phyloP scores from a whole-genome alignment of 495 filamentous ascomycete genomes.

The Bryoglossum gracile region DNA sequence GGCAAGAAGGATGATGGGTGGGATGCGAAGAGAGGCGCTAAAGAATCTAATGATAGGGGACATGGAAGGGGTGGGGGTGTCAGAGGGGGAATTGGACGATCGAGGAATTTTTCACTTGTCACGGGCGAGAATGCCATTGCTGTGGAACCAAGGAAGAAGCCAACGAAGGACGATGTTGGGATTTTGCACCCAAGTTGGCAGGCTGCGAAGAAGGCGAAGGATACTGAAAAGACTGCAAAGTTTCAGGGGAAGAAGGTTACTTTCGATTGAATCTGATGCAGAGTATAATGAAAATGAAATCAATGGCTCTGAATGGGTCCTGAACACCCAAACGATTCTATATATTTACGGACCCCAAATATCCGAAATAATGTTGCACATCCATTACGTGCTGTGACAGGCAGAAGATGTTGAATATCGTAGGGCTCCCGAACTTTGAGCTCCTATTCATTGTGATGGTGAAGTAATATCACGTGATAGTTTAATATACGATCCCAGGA shows the following conservation, averaged over 20 bases:
- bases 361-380: too few species aligned
- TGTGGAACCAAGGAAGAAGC: slow-evolving; percentile 14
- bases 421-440: too few species aligned
- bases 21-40: slow-evolving; percentile 33
- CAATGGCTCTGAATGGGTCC: too few species aligned
- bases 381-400: too few species aligned
- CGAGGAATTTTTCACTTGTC: slow-evolving; percentile 3
- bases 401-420: too few species aligned
- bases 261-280: slow-evolving; percentile 59
- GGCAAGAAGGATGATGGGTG: slow-evolving; percentile 22
- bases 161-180: slow-evolving; percentile 47
- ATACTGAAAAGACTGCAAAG: slow-evolving; percentile 50
- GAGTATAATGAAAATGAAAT: too few species aligned
- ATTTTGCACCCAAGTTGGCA: slow-evolving; percentile 90
- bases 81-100: slow-evolving; percentile 1
- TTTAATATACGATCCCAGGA: too few species aligned
- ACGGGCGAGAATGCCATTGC: slow-evolving; percentile 21
- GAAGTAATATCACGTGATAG: too few species aligned
- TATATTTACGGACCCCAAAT: too few species aligned
- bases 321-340: too few species aligned
- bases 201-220: slow-evolving; percentile 80
- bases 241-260: slow-evolving; percentile 86
- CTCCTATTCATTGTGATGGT: too few species aligned
- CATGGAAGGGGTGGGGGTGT: slow-evolving; percentile 11
- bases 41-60: slow-evolving; percentile 17